A percentile compares a stretch with the other conserved stretches of the same genome.
Evolutionary conservation across 2,329 filamentous ascomycete genomes (phyloP).

Genomic region (Colletotrichum salicis): DNA sequence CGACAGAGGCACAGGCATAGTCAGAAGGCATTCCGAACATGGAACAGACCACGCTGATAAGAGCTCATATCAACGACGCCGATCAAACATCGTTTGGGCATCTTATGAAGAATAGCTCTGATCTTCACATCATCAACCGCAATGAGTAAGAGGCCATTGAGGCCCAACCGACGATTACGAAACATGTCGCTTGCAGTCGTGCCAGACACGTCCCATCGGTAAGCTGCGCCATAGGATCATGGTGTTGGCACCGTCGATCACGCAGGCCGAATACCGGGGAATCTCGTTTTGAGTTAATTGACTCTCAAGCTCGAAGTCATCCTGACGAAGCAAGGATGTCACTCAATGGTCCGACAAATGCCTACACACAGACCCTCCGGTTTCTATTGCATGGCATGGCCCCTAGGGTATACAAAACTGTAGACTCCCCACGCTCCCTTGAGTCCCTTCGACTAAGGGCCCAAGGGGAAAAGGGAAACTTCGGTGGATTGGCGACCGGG

Average conservation of each 20-base stretch:
- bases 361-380: constrained; percentile 4
- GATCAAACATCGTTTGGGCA: background rate
- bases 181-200: background rate
- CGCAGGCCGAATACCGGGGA: background rate
- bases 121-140: background rate
- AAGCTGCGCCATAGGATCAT: background rate
- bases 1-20: background rate
- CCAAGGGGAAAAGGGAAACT: background rate
- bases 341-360: background rate
- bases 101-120: background rate
- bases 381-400: background rate
- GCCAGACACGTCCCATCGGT: background rate
- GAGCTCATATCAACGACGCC: background rate
- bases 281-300: constrained; percentile 6
- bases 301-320: background rate
- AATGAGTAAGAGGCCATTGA: background rate
- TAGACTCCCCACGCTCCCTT: background rate
- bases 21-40: background rate
- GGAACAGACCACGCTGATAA: background rate
- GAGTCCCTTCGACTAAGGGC: background rate
- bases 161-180: constrained; percentile 15
- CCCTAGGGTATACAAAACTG: background rate
- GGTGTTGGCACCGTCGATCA: background rate
- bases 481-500: constrained; percentile 7
- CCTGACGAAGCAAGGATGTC: background rate